Percentiles rank a stretch among this genome's conserved stretches.
Conservation (phyloP, 2,329 filamentous ascomycete genomes). For the Penicillium rolfsii region DNA sequence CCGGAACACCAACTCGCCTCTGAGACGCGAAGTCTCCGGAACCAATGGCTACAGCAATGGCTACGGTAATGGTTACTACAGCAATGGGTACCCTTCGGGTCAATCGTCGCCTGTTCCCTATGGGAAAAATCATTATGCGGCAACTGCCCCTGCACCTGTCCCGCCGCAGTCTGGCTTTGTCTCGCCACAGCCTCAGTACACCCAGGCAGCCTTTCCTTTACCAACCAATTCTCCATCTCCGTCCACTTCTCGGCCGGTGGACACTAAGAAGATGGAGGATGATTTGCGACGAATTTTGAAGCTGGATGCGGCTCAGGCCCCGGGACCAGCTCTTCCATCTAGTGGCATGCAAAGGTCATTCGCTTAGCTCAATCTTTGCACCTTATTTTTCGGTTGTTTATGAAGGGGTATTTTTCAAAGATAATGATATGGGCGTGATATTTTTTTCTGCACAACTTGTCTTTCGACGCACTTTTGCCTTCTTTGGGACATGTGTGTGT, state of each 20-base stretch:
- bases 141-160: constrained; percentile 1
- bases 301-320: constrained; percentile 37
- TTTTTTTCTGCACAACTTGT: constrained; percentile 2
- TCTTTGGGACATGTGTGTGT: constrained; percentile 8
- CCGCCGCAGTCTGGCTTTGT: constrained; percentile 23
- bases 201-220: constrained; percentile 27
- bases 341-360: constrained; percentile 40
- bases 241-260: constrained; percentile 30
- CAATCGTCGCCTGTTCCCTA: constrained; percentile 29
- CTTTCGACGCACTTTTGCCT: constrained; percentile 6
- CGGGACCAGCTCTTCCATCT: constrained; percentile 32
- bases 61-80: constrained; percentile 1
- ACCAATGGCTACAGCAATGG: constrained; percentile 1
- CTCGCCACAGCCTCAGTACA: constrained; percentile 30
- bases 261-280: constrained; percentile 53
- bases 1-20: constrained; percentile 36
- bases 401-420: constrained; percentile 3
- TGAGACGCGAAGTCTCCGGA: constrained; percentile 37
- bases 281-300: constrained; percentile 54
- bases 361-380: constrained; percentile 12
- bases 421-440: constrained; percentile 22
- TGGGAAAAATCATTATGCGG: constrained; percentile 15
- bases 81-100: constrained; percentile 11
- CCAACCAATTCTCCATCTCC: constrained; percentile 30
- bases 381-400: constrained; percentile 10